Base-by-base conservation (phyloP, 495 filamentous ascomycete genomes). In the Neurospora cerealis region DNA sequence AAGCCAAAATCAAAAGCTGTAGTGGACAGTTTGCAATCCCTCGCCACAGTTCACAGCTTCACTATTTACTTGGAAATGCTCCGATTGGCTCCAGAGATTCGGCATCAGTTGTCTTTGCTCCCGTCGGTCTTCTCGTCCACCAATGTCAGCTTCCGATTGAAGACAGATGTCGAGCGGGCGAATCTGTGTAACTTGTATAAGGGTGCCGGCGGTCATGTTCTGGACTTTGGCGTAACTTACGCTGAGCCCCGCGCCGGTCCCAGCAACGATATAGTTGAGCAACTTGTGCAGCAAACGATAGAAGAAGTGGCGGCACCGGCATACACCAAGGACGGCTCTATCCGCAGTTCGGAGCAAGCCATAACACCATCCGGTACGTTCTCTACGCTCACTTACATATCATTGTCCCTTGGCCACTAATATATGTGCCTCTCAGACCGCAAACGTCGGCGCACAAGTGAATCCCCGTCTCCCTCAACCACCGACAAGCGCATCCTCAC, bases 371-470 rank as follows among this genome's bases (percentile, higher is more conserved):
- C 71, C 38, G 54, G 71, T 73, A 34, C 21, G 71, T 73, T 40
- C 28, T 34, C 48, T 24, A 5, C 28, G 17, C 40, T 34, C 48
- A n/a, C 28, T 73, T 15, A 41, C 8, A n/a, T 19, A 44, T 15
- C 15, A n/a, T 69, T 28, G 0, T 69, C 36, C 19, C 24, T 19
- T 44, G 6, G n/a, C 13, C 19, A 46, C 42, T 73, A 69, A 69
- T 54, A 44, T 32, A 62, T 15, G 2, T 44, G 13, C n/a, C 36
- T n/a, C n/a, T 36, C 9, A 73, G 72, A 70, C 24, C 72, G 60
- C 38, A 73, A 73, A 73, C 72, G 72, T 17, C 54, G 38, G 6
- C 72, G 72, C 0, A 69, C 72, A 15, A 73, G 72, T n/a, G 72
- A 69, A 32, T 41, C 21, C 6, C 38, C 5, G 60, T 44, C 72